Percentiles rank a stretch among this genome's conserved stretches.
phyloP scores from a whole-genome alignment of 2,329 filamentous ascomycete species.

The Berkeleyomyces rouxiae region DNA sequence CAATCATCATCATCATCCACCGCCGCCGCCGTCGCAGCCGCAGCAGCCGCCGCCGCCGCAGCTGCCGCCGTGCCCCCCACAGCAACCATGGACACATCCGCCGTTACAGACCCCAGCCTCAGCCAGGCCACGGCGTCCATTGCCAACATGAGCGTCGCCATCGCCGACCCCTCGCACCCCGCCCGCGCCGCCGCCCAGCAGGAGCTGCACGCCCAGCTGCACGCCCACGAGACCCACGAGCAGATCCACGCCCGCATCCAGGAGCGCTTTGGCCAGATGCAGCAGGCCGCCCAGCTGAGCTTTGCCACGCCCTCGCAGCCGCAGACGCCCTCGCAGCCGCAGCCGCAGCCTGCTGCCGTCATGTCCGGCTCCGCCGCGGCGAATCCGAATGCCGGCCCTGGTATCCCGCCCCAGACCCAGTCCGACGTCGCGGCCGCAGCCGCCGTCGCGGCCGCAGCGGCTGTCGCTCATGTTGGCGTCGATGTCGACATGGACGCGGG shows the following conservation, averaged over 20 bases:
- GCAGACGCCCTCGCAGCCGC: background rate
- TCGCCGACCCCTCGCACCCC: conserved; percentile 4
- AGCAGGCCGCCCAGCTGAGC: conserved; percentile 4
- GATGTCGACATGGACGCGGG: background rate
- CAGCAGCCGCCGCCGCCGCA: background rate
- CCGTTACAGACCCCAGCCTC: conserved; percentile 11
- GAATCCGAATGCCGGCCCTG: too few species aligned
- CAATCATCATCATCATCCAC: background rate
- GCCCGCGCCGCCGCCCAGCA: conserved; percentile 6
- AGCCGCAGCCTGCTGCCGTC: background rate
- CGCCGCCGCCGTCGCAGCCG: background rate
- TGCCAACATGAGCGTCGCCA: background rate
- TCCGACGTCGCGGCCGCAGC: background rate
- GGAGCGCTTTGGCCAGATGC: conserved; percentile 10
- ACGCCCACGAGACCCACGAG: conserved; percentile 4
- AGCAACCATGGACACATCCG: conserved; percentile 4
- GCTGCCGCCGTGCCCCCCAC: background rate
- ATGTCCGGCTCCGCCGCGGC: background rate
- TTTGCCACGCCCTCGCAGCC: background rate
- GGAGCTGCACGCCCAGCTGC: conserved; percentile 5
- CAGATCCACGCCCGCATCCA: conserved; percentile 11
- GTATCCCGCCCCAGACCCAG: too few species aligned
- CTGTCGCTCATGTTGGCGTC: background rate
- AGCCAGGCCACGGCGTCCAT: conserved; percentile 8
- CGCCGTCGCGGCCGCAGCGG: background rate